Evolutionary conservation across 2,329 filamentous ascomycete genomes (phyloP), one percentile per base, ranked within the genome.

Genomic region (Zopfia rhizophila): DNA sequence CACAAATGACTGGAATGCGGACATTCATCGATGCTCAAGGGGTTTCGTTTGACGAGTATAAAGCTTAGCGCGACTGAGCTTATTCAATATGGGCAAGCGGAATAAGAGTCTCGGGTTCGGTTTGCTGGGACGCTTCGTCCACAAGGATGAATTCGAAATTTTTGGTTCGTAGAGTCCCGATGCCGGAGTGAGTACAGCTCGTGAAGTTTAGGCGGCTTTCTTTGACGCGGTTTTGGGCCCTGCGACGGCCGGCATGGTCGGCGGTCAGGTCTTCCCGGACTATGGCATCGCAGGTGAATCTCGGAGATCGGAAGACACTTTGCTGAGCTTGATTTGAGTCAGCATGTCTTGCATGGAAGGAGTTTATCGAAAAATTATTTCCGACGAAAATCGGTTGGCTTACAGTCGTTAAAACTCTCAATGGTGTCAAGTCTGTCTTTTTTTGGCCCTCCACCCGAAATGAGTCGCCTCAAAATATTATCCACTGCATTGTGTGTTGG

Each of bases 51-150:
- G n/a, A n/a, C n/a, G n/a, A n/a, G n/a, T n/a, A n/a, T n/a, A n/a
- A n/a, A n/a, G n/a, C n/a, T n/a, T n/a, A n/a, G n/a, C n/a, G n/a
- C n/a, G n/a, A n/a, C n/a, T n/a, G n/a, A n/a, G n/a, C n/a, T n/a
- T n/a, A n/a, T n/a, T n/a, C n/a, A n/a, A n/a, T n/a, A n/a, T n/a
- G n/a, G n/a, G n/a, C 62, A 12, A 52, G 38, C 11, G 48, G 48
- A 0, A 77, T 63, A 1, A 78, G 53, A 3, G 70, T 72, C 1
- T 60, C 68, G 0, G 75, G 69, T 45, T 79, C 76, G 0, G 74
- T 77, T 43, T 74, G 74, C 47, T 79, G 76, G 2, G 76, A 79
- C 5, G 77, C 76, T 60, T 79, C 75, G 42, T 78, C 75, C 4
- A 79, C 64, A 42, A 78, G 69, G 11, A 77, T 72, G 5, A 68